These are phyloP conservation scores for Pythium phragmitis DNA, from an alignment of 352 stramenopile species.

Conservation along the genomic window DNA sequence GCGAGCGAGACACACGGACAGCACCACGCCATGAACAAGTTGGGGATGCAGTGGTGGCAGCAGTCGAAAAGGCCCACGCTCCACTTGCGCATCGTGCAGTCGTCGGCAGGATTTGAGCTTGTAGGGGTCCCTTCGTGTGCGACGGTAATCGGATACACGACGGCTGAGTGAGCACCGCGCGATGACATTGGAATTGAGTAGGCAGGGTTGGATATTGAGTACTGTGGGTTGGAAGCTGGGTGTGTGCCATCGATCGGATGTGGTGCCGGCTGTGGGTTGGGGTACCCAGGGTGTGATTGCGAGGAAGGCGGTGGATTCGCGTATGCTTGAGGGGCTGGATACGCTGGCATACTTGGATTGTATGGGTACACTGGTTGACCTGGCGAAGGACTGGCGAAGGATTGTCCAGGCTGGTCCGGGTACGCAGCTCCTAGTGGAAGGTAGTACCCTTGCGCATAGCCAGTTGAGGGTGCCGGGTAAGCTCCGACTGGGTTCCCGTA, in stretches of 20 bases:
- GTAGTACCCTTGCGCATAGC: conserved; percentile 1
- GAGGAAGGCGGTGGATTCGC: not conserved
- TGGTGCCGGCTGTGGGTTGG: not conserved
- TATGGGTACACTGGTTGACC: not conserved
- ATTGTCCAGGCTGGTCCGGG: not conserved
- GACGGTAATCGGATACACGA: conserved; percentile 4
- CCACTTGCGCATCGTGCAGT: conserved; percentile 20
- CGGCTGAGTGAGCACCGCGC: not conserved
- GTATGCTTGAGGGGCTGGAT: conserved; percentile 5
- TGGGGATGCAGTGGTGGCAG: conserved; percentile 30
- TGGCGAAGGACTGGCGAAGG: too few relatives aligned
- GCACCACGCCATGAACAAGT: conserved; percentile 32
- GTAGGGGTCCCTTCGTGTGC: not conserved
- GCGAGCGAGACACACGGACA: conserved; percentile 35
- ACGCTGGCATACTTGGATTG: conserved; percentile 1
- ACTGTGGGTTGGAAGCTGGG: not conserved
- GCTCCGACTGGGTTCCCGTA: not conserved
- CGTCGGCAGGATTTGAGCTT: not conserved
- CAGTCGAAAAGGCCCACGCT: conserved; percentile 27
- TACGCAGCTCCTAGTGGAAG: not conserved
- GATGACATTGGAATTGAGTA: not conserved
- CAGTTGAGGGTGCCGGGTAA: not conserved
- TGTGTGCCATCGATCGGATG: too few relatives aligned
- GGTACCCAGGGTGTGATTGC: not conserved
- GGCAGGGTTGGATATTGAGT: not conserved